phyloP scores from a whole-genome alignment of 2,329 filamentous ascomycete species.

The Xylaria sp. region DNA sequence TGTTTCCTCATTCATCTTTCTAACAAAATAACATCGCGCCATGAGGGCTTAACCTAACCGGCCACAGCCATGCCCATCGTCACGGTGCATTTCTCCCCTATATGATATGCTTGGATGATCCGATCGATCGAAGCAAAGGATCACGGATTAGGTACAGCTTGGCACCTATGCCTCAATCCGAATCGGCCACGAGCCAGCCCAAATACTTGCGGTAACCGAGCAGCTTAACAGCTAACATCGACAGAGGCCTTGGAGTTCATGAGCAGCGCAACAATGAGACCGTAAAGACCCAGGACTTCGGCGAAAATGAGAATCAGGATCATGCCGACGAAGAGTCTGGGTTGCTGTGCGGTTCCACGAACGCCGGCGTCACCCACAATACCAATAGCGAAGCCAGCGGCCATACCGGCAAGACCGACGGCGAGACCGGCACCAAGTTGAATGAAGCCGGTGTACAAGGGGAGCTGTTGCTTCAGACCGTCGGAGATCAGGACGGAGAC shows the following conservation, averaged over 20 bases:
- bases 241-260: constrained; percentile 95
- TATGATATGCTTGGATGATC: constrained; percentile 26
- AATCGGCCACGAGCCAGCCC: constrained; percentile 22
- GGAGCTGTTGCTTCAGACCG: constrained; percentile 75
- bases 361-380: constrained; percentile 92
- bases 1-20: constrained; percentile 39
- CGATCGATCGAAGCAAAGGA: constrained; percentile 34
- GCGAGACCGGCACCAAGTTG: constrained; percentile 85
- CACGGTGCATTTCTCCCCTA: constrained; percentile 33
- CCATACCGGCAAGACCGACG: constrained; percentile 84
- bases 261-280: constrained; percentile 96
- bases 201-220: neutral
- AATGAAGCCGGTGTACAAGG: constrained; percentile 85
- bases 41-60: constrained; percentile 19
- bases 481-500: constrained; percentile 89
- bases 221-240: constrained; percentile 69
- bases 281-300: constrained; percentile 99
- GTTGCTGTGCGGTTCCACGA: constrained; percentile 84
- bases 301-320: constrained; percentile 99
- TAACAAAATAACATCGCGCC: constrained; percentile 35
- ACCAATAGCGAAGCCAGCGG: constrained; percentile 87
- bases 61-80: constrained; percentile 32
- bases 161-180: constrained; percentile 34
- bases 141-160: constrained; percentile 40
- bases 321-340: constrained; percentile 94